Evolutionary conservation across 1,284 basidiomycete species (phyloP).

Genomic region (Cutaneotrichosporon sp.): DNA sequence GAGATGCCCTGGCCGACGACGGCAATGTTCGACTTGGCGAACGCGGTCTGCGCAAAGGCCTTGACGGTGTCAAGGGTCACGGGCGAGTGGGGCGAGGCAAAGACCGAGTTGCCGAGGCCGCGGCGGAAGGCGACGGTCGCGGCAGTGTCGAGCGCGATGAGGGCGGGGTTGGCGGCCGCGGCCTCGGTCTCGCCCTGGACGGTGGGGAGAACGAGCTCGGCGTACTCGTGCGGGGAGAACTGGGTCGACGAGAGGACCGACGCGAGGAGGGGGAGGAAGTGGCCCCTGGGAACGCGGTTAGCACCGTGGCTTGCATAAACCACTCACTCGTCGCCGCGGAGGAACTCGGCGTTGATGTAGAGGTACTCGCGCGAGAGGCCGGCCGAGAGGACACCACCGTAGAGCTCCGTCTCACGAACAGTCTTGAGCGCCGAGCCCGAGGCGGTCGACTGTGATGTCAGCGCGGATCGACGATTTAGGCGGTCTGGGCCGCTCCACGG

Average conservation of each 20-base stretch:
- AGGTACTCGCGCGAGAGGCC: conserved; percentile 87
- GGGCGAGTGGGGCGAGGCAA: conserved; percentile 68
- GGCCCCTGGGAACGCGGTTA: conserved; percentile 60
- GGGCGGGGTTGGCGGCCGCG: conserved; percentile 65
- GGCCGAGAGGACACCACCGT: conserved; percentile 88
- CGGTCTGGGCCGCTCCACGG: background rate
- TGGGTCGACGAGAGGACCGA: conserved; percentile 79
- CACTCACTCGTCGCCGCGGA: conserved; percentile 95
- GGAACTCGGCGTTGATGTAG: conserved; percentile 89
- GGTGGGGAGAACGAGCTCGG: conserved; percentile 78
- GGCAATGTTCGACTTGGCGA: conserved; percentile 75
- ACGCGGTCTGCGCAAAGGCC: conserved; percentile 68
- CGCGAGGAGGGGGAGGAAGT: conserved; percentile 83
- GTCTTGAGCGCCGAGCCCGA: conserved; percentile 87
- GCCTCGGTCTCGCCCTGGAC: conserved; percentile 69
- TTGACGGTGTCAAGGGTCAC: conserved; percentile 69
- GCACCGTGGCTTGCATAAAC: background rate
- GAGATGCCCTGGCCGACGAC: conserved; percentile 84
- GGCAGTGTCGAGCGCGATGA: conserved; percentile 67
- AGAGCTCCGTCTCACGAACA: conserved; percentile 89
- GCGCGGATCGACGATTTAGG: background rate
- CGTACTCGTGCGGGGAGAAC: conserved; percentile 81
- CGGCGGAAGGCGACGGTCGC: conserved; percentile 86
- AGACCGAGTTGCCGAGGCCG: conserved; percentile 85
- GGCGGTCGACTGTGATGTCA: conserved; percentile 63